These are phyloP conservation scores for Cymbopogon flexuosus DNA, from an alignment of 202 grass and related monocot genomes.

Conservation along the genomic window DNA sequence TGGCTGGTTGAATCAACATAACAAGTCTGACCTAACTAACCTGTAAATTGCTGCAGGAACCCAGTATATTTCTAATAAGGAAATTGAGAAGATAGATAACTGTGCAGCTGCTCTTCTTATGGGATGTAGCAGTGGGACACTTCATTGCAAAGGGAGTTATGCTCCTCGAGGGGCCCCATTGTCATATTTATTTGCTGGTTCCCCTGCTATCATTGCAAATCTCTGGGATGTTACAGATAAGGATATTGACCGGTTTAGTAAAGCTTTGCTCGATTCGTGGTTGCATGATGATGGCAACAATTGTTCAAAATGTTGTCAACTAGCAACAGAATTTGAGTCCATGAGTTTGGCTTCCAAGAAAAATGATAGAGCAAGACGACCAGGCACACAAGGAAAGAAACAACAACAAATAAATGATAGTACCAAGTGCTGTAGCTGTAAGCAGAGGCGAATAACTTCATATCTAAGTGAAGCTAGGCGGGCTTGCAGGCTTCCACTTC, in stretches of 20 bases:
- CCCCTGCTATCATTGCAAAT: conserved; percentile 67
- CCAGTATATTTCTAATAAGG: conserved; percentile 62
- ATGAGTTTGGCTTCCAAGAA: conserved; percentile 42
- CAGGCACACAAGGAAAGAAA: conserved; percentile 28
- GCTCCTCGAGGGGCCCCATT: conserved; percentile 65
- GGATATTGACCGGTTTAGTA: conserved; percentile 76
- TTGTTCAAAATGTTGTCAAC: conserved; percentile 30
- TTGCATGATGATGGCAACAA: conserved; percentile 38
- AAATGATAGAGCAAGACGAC: conserved; percentile 38
- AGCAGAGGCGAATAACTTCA: conserved; percentile 53
- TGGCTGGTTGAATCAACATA: background rate
- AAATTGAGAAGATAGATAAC: conserved; percentile 68
- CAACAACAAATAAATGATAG: background rate
- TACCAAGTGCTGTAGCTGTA: conserved; percentile 35
- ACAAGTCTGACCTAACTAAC: conserved; percentile 11
- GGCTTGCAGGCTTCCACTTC: conserved; percentile 55
- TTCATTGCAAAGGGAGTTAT: conserved; percentile 62
- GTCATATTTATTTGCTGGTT: conserved; percentile 81
- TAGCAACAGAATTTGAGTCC: conserved; percentile 38
- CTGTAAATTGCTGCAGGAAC: conserved; percentile 48
- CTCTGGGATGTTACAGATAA: conserved; percentile 80
- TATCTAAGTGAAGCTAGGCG: conserved; percentile 65
- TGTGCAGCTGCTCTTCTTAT: conserved; percentile 88
- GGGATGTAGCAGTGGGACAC: conserved; percentile 82
- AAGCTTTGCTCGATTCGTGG: conserved; percentile 72